Conservation (phyloP, 441 rosid genomes). For the Melastoma candidum region DNA sequence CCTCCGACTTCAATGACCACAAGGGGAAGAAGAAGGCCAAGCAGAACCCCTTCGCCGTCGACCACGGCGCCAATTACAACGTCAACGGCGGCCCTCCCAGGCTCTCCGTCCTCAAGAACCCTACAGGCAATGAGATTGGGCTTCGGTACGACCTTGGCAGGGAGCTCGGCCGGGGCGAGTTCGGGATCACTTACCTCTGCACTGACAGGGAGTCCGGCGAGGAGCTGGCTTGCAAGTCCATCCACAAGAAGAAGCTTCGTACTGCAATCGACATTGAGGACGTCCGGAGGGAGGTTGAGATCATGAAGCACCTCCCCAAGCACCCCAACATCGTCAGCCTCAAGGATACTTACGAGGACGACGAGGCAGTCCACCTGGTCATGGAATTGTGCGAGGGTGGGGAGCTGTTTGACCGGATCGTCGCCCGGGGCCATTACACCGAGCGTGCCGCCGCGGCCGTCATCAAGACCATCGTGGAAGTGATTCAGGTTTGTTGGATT, state of each 20-base stretch:
- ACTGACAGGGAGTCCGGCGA: slow-evolving; percentile 40
- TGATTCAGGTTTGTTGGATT: slow-evolving; percentile 44
- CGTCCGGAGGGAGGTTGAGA: slow-evolving; percentile 65
- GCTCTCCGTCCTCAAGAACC: slow-evolving; percentile 35
- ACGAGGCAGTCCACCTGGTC: slow-evolving; percentile 62
- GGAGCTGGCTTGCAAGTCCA: slow-evolving; percentile 54
- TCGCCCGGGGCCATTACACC: slow-evolving; percentile 61
- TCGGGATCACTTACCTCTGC: slow-evolving; percentile 56
- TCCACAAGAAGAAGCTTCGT: slow-evolving; percentile 56
- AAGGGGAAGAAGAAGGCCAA: slow-evolving; percentile 35
- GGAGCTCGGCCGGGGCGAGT: slow-evolving; percentile 72
- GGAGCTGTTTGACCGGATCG: slow-evolving; percentile 65
- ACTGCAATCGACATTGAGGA: slow-evolving; percentile 70
- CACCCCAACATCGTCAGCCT: slow-evolving; percentile 54
- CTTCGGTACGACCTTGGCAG: slow-evolving; percentile 39
- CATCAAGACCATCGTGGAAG: slow-evolving; percentile 59
- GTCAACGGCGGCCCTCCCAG: slow-evolving; percentile 29
- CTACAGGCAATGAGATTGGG: slow-evolving; percentile 57
- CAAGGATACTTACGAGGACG: slow-evolving; percentile 68
- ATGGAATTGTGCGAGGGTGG: slow-evolving; percentile 79
- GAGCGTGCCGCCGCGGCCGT: slow-evolving; percentile 71
- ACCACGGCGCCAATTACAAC: slow-evolving; percentile 28
- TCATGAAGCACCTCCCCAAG: slow-evolving; percentile 56
- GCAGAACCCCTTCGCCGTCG: slow-evolving; percentile 60
- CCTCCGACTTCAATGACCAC: slow-evolving; percentile 27